Percentiles rank a stretch among this genome's conserved stretches.
Conservation (phyloP, 2,329 filamentous ascomycete genomes). For the Cercospora sp. region DNA sequence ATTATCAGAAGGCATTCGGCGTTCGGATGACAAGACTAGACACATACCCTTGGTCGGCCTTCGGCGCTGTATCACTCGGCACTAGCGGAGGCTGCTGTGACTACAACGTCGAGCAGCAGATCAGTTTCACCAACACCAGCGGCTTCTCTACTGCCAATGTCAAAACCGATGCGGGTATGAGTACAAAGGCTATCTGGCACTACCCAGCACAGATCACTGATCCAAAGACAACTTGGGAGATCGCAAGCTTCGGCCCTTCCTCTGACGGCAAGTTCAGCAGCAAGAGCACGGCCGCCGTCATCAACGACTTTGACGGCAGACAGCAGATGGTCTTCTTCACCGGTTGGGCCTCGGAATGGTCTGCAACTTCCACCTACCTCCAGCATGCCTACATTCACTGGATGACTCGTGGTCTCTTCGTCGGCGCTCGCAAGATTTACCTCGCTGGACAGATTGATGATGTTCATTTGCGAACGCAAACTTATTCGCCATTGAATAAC, state of each 20-base stretch:
- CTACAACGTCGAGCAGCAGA: slow-evolving; percentile 9
- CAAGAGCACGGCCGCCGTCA: slow-evolving; percentile 9
- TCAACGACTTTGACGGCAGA: slow-evolving; percentile 14
- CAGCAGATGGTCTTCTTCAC: slow-evolving; percentile 19
- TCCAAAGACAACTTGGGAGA: slow-evolving; percentile 10
- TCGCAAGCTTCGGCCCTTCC: slow-evolving; percentile 8
- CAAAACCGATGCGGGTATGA: slow-evolving; percentile 8
- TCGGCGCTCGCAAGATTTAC: slow-evolving; percentile 12
- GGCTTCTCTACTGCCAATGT: slow-evolving; percentile 9
- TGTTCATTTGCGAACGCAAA: slow-evolving; percentile 12
- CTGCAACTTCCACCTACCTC: slow-evolving; percentile 9
- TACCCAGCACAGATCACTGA: slow-evolving; percentile 13
- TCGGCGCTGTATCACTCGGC: slow-evolving; percentile 7
- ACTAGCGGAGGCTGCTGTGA: slow-evolving; percentile 12
- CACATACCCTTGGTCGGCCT: slow-evolving; percentile 16
- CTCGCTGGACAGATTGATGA: slow-evolving; percentile 12
- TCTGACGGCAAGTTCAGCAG: not conserved
- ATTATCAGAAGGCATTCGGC: slow-evolving; percentile 15
- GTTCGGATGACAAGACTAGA: slow-evolving; percentile 16
- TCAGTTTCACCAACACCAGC: slow-evolving; percentile 16
- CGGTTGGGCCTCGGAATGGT: slow-evolving; percentile 17
- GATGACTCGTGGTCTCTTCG: slow-evolving; percentile 17
- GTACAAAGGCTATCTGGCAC: slow-evolving; percentile 15
- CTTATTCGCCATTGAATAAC: slow-evolving; percentile 8
- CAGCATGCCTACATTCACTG: slow-evolving; percentile 18